Base-by-base conservation (phyloP, 495 filamentous ascomycete species). In the Extremus antarcticus region DNA sequence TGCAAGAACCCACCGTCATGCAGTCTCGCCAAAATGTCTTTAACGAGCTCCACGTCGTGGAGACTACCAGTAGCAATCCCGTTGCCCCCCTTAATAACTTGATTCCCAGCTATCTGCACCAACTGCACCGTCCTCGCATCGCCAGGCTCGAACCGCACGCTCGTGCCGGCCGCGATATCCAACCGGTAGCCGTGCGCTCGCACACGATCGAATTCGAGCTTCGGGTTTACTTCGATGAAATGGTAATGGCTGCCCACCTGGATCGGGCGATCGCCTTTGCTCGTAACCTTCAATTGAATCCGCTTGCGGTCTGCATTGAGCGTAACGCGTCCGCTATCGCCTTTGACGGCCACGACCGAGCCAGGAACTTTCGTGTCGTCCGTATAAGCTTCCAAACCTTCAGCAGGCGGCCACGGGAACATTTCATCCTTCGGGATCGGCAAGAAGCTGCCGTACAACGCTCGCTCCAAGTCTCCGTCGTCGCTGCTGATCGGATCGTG, bases 231-330 rank as follows among this genome's bases (percentile, higher is more conserved):
- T 74, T 98, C 92, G 63, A 95, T 79, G 68, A 98, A 89, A 70
- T 97, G 90, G 70, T 97, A 98, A 68, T 98, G 92, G 54, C 88
- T 94, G 19, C 92, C 92, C 58, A 90, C 76, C 78, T 94, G 90
- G 58, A 96, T 84, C 13, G 92, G 91, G 32, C 92, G 73, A 70
- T 97, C 94, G 1, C 92, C 94, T 55, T 82, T 88, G 66, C 86
- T 95, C 57, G 81, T 87, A 3, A 98, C 83, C 63, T 74, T 80
- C 11, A 98, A 71, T 59, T 67, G 73, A 43, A 90, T 86, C 43
- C 90, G 74, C 68, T 79, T 83, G 22, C 87, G 75, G 21, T 85
- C 87, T 57, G 85, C 76, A 64, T 88, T 95, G 56, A 98, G 64
- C 23, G 71, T 70, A 20, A 96, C 76, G 1, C 68, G 70, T 24